phyloP scores from a whole-genome alignment of 2,329 filamentous ascomycete genomes.

The Aspergillus arachidicola region DNA sequence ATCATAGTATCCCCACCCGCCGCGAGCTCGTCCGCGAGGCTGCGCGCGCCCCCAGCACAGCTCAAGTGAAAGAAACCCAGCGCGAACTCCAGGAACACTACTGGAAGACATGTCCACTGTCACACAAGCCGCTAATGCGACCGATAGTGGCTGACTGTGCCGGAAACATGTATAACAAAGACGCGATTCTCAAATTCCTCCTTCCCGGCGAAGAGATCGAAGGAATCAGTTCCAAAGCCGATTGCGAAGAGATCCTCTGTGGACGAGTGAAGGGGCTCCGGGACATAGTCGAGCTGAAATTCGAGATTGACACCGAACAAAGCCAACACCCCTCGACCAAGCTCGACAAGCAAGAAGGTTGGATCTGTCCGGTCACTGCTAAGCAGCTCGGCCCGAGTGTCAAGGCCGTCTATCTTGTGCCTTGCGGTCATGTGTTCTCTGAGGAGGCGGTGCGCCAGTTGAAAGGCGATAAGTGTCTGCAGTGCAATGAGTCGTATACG shows the following conservation, averaged over 20 bases:
- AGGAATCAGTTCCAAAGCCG: constrained; percentile 55
- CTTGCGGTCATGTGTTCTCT: constrained; percentile 92
- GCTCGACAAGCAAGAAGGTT: constrained; percentile 56
- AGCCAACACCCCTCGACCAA: constrained; percentile 46
- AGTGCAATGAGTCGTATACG: constrained; percentile 74
- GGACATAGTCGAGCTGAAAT: constrained; percentile 85
- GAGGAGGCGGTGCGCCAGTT: constrained; percentile 83
- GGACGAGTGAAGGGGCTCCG: constrained; percentile 74
- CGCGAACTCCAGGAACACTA: constrained; percentile 82
- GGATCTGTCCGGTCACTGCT: constrained; percentile 83
- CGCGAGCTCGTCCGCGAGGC: constrained; percentile 95
- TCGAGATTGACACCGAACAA: constrained; percentile 57
- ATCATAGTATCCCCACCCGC: constrained; percentile 78
- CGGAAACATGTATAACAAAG: constrained; percentile 92
- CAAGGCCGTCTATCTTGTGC: constrained; percentile 85
- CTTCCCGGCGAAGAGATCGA: constrained; percentile 59
- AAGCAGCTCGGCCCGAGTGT: constrained; percentile 79
- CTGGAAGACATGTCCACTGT: constrained; percentile 88
- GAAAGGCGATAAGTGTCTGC: constrained; percentile 62
- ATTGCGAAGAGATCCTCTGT: constrained; percentile 64
- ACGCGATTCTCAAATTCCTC: constrained; percentile 75
- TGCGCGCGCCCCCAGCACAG: constrained; percentile 76
- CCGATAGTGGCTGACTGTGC: constrained; percentile 82
- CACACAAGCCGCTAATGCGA: constrained; percentile 70
- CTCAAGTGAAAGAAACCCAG: constrained; percentile 85